Evolutionary conservation across 371 early-diverging fungal species (phyloP).

Genomic region (Lichtheimia hyalospora): DNA sequence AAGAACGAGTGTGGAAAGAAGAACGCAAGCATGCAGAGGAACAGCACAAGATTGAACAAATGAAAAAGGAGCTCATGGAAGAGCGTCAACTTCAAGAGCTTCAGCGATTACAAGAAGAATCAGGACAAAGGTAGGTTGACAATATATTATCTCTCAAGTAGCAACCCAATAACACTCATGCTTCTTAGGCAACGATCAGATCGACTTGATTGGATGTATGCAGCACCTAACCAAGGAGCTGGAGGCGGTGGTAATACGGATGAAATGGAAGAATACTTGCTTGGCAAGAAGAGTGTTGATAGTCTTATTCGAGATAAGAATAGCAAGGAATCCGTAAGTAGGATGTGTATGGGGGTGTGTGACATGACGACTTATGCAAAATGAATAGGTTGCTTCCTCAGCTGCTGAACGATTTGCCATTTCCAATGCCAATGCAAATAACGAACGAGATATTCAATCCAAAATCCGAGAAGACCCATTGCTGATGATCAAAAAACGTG

Average conservation of each 20-base stretch:
- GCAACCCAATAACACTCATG: no score
- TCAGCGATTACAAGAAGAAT: slow-evolving; percentile 76
- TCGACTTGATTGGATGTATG: slow-evolving; percentile 96
- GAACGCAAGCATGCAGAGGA: slow-evolving; percentile 86
- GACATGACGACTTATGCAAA: not conserved
- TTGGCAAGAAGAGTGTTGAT: slow-evolving; percentile 88
- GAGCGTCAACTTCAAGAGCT: slow-evolving; percentile 88
- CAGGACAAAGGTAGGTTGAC: slow-evolving; percentile 59
- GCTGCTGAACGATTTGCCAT: slow-evolving; percentile 33
- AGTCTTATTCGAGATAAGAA: slow-evolving; percentile 57
- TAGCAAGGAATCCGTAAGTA: slow-evolving; percentile 42
- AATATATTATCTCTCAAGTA: not conserved
- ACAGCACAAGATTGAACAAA: slow-evolving; percentile 82
- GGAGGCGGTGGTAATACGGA: slow-evolving; percentile 50
- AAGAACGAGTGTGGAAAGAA: slow-evolving; percentile 90
- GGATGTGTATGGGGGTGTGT: not conserved
- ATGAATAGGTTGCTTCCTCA: slow-evolving; percentile 20
- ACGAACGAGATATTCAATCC: slow-evolving; percentile 73
- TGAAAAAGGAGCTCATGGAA: slow-evolving; percentile 89
- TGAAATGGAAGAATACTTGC: slow-evolving; percentile 86
- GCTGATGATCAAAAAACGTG: slow-evolving; percentile 80
- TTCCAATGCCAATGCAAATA: slow-evolving; percentile 72
- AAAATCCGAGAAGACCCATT: slow-evolving; percentile 94
- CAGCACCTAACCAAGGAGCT: slow-evolving; percentile 63
- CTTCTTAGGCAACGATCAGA: slow-evolving; percentile 63